Percentiles rank a stretch among this genome's conserved stretches.
These are phyloP conservation scores for Cladosporium oxysporum DNA, from an alignment of 2,329 filamentous ascomycete species.

Conservation along the genomic window DNA sequence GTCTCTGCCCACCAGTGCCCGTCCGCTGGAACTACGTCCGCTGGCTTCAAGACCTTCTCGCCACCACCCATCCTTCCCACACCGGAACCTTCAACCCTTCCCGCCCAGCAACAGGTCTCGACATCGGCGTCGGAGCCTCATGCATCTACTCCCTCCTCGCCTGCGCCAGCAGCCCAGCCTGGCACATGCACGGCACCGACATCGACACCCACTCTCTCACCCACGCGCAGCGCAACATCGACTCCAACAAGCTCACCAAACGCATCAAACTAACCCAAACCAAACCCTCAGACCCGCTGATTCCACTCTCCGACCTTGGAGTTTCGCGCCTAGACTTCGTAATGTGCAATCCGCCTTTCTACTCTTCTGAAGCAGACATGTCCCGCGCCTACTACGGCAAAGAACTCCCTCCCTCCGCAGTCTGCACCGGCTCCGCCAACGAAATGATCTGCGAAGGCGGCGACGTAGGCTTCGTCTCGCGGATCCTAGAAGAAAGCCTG, in stretches of 20 bases:
- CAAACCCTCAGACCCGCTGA: slow-evolving; percentile 53
- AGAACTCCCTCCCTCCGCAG: slow-evolving; percentile 64
- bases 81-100: slow-evolving; percentile 42
- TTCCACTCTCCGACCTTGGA: slow-evolving; percentile 62
- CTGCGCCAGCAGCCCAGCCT: slow-evolving; percentile 65
- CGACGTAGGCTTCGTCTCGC: slow-evolving; percentile 71
- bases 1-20: slow-evolving; percentile 82
- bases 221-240: slow-evolving; percentile 68
- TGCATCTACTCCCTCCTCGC: slow-evolving; percentile 88
- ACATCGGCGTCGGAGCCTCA: slow-evolving; percentile 80
- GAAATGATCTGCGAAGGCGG: slow-evolving; percentile 83
- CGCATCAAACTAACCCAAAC: slow-evolving; percentile 67
- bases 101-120: slow-evolving; percentile 59
- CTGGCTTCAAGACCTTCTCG: slow-evolving; percentile 81
- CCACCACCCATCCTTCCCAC: slow-evolving; percentile 61
- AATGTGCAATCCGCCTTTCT: slow-evolving; percentile 97
- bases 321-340: slow-evolving; percentile 71
- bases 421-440: slow-evolving; percentile 72
- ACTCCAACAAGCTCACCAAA: slow-evolving; percentile 62
- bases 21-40: slow-evolving; percentile 77
- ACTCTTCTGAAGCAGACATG: slow-evolving; percentile 72
- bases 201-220: slow-evolving; percentile 70
- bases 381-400: slow-evolving; percentile 57
- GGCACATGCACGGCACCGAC: slow-evolving; percentile 62
- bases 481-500: slow-evolving; percentile 71